Conservation (phyloP, 2,329 filamentous ascomycete genomes). For the Fonsecaea pugnacius region DNA sequence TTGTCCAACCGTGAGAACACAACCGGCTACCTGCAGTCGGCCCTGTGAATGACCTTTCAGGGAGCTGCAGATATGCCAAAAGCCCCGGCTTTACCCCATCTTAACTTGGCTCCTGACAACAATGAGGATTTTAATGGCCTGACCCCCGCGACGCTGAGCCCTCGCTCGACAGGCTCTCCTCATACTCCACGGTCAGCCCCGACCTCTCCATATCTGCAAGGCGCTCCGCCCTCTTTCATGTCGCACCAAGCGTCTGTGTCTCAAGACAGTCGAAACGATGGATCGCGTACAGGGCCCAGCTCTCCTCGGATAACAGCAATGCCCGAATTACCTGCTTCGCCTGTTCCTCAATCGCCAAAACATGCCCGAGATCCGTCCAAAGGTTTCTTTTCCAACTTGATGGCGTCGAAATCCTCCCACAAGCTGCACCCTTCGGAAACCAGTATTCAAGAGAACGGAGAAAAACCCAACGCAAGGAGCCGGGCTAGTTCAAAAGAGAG, state of each 20-base stretch:
- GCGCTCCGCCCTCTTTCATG: slow-evolving; percentile 22
- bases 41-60: slow-evolving; percentile 32
- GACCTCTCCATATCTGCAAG: slow-evolving; percentile 30
- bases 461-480: slow-evolving; percentile 39
- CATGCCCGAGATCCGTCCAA: slow-evolving; percentile 52
- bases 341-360: slow-evolving; percentile 43
- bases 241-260: slow-evolving; percentile 26
- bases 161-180: slow-evolving; percentile 35
- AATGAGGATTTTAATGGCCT: slow-evolving; percentile 33
- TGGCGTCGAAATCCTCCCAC: slow-evolving; percentile 52
- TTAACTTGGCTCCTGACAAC: slow-evolving; percentile 34
- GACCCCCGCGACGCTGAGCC: slow-evolving; percentile 34
- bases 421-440: slow-evolving; percentile 48
- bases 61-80: slow-evolving; percentile 36
- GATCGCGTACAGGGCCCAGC: slow-evolving; percentile 35
- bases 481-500: slow-evolving; percentile 52
- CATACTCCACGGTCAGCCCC: slow-evolving; percentile 31
- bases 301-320: slow-evolving; percentile 53
- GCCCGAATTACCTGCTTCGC: slow-evolving; percentile 51
- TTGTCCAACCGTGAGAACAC: slow-evolving; percentile 25
- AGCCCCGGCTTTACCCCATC: slow-evolving; percentile 33
- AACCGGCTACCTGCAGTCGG: slow-evolving; percentile 35
- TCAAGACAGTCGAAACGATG: slow-evolving; percentile 21
- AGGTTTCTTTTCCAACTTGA: slow-evolving; percentile 54
- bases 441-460: slow-evolving; percentile 42